These are phyloP conservation scores for Globisporangium lucens DNA, from an alignment of 352 stramenopile species.

Conservation along the genomic window DNA sequence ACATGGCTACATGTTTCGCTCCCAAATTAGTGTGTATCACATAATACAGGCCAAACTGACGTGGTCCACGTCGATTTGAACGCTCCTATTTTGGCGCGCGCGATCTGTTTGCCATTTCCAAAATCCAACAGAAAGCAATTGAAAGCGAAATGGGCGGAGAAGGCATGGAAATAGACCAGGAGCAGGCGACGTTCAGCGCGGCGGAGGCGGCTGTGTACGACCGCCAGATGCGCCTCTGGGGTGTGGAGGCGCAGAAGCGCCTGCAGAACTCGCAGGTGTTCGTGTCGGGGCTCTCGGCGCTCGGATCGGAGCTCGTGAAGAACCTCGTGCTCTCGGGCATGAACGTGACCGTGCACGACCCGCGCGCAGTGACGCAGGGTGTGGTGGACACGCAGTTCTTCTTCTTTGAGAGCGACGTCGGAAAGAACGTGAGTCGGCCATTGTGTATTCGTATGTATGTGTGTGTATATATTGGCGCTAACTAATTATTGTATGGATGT, in stretches of 20 bases:
- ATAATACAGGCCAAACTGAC: no score
- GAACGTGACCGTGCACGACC: slow-evolving; percentile 91
- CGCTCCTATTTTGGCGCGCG: neutral
- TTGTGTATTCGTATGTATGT: neutral
- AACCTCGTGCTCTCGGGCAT: slow-evolving; percentile 97
- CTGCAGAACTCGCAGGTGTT: slow-evolving; percentile 88
- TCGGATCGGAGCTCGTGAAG: slow-evolving; percentile 94
- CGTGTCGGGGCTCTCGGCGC: slow-evolving; percentile 80
- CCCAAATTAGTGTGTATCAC: neutral
- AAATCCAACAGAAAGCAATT: neutral
- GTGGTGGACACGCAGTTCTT: slow-evolving; percentile 85
- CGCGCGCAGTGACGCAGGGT: slow-evolving; percentile 36
- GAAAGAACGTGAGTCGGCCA: slow-evolving; percentile 53
- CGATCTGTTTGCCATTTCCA: neutral
- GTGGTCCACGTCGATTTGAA: neutral
- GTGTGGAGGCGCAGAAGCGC: slow-evolving; percentile 94
- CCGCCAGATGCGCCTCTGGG: slow-evolving; percentile 98
- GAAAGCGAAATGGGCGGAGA: neutral
- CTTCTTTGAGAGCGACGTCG: slow-evolving; percentile 61
- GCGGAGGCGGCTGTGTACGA: slow-evolving; percentile 96
- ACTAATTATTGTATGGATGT: slow-evolving; percentile 13
- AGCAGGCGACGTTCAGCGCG: slow-evolving; percentile 55
- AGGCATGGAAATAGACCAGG: slow-evolving; percentile 8
- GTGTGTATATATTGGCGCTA: neutral
- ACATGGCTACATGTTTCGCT: neutral